A percentile compares a stretch with the other conserved stretches of the same genome.
phyloP scores from a whole-genome alignment of 2,329 filamentous ascomycete genomes.

The Ustilaginoidea virens region DNA sequence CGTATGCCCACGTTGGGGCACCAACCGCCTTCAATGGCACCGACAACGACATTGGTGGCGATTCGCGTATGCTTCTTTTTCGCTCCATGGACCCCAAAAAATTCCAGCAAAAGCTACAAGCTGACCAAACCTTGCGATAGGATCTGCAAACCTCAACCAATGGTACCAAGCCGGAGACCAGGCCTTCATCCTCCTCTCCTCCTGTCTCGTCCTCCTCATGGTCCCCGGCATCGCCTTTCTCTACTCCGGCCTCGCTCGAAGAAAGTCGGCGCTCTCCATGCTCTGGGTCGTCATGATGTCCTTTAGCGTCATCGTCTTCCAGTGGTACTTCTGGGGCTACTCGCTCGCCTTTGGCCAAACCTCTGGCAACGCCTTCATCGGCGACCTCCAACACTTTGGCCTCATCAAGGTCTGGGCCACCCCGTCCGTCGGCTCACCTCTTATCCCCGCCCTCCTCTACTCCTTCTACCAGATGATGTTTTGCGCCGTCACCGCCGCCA shows the following conservation, averaged over 20 bases:
- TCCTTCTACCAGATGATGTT: slow-evolving; percentile 99
- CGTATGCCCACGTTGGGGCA: slow-evolving; percentile 42
- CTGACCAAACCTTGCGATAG: slow-evolving; percentile 26
- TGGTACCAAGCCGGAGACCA: slow-evolving; percentile 88
- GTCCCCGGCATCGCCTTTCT: slow-evolving; percentile 92
- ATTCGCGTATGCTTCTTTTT: slow-evolving; percentile 49
- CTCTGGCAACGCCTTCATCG: slow-evolving; percentile 80
- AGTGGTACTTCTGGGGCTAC: slow-evolving; percentile 99
- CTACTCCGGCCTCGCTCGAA: slow-evolving; percentile 90
- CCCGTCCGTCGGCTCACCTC: slow-evolving; percentile 76
- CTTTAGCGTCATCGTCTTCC: slow-evolving; percentile 80
- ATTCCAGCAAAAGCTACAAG: neutral
- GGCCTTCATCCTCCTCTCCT: slow-evolving; percentile 78
- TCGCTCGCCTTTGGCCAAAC: slow-evolving; percentile 78
- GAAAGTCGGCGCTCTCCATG: slow-evolving; percentile 93
- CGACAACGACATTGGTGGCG: slow-evolving; percentile 49
- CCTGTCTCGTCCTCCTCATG: slow-evolving; percentile 94
- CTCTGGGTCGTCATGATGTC: slow-evolving; percentile 97
- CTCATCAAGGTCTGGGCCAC: slow-evolving; percentile 68
- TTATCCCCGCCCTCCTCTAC: slow-evolving; percentile 81
- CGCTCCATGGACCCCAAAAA: neutral
- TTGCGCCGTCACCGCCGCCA: slow-evolving; percentile 80
- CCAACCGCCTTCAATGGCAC: slow-evolving; percentile 49
- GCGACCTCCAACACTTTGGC: slow-evolving; percentile 78
- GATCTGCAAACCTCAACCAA: slow-evolving; percentile 79